A percentile compares a stretch with the other conserved stretches of the same genome.
These are phyloP conservation scores for Perkinsus chesapeaki DNA, from an alignment of 169 alveolate species.

Conservation along the genomic window DNA sequence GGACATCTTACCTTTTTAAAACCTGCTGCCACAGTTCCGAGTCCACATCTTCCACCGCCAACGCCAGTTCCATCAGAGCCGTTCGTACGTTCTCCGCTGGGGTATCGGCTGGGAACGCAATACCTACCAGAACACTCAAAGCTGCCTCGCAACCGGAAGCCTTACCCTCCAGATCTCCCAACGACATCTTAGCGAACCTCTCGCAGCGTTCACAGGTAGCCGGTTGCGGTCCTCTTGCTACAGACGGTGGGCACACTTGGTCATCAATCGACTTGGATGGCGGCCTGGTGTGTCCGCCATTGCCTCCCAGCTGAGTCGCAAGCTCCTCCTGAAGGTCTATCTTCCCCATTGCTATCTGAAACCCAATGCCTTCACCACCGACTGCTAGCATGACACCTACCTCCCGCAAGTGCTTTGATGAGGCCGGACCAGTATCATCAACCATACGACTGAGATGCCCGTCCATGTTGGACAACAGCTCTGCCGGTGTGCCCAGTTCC, in stretches of 20 bases:
- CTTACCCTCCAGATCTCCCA: background rate
- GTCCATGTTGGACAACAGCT: background rate
- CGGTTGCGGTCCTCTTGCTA: background rate
- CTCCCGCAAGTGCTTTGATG: background rate
- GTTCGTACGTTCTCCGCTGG: background rate
- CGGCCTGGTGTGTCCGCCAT: background rate
- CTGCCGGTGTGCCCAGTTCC: background rate
- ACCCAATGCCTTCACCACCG: background rate
- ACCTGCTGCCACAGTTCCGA: background rate
- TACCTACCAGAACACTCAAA: background rate
- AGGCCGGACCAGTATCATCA: background rate
- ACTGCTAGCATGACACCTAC: background rate
- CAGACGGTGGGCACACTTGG: background rate
- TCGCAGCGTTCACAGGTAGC: background rate
- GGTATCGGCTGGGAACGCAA: background rate
- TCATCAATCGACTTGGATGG: background rate
- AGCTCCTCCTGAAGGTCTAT: background rate
- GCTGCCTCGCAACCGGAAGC: background rate
- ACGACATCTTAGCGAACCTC: background rate
- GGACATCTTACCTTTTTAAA: background rate
- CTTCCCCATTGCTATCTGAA: background rate
- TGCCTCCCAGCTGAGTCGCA: background rate
- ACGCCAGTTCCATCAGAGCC: background rate
- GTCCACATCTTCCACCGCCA: background rate
- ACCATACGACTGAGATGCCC: background rate